These are phyloP conservation scores for Suillus decipiens DNA, from an alignment of 768 basidiomycete genomes.

Conservation along the genomic window DNA sequence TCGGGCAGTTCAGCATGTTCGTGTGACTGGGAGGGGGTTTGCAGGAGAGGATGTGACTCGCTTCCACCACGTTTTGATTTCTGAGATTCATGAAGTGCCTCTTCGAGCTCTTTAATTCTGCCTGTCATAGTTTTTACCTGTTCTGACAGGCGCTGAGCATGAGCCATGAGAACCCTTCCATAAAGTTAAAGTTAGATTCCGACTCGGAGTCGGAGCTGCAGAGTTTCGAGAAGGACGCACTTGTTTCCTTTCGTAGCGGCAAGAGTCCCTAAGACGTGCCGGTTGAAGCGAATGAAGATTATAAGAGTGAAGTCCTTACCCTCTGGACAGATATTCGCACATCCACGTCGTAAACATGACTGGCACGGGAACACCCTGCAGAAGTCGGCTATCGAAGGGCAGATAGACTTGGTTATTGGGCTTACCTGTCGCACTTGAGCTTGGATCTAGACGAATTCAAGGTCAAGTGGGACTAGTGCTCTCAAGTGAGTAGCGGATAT, in stretches of 20 bases:
- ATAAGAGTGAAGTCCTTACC: constrained; percentile 30
- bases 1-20: constrained; percentile 15
- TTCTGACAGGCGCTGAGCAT: constrained; percentile 47
- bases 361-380: constrained; percentile 55
- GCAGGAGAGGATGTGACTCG: constrained; percentile 21
- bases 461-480: constrained; percentile 8
- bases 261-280: constrained; percentile 40
- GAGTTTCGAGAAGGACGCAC: constrained; percentile 31
- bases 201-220: constrained; percentile 7
- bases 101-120: constrained; percentile 48
- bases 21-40: constrained; percentile 8
- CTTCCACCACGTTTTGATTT: constrained; percentile 16
- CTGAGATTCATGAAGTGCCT: constrained; percentile 36
- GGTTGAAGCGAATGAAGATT: background rate
- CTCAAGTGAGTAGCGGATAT: constrained; percentile 2
- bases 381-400: constrained; percentile 2
- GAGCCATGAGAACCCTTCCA: constrained; percentile 51
- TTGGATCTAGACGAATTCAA: constrained; percentile 42
- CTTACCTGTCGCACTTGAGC: constrained; percentile 52
- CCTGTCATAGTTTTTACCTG: constrained; percentile 45
- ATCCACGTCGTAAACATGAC: constrained; percentile 56
- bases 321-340: constrained; percentile 52
- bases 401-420: background rate
- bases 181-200: constrained; percentile 11
- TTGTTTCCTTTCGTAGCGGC: constrained; percentile 60